Base-by-base conservation (phyloP, 257 asterid genomes). In the Solanum acaule region DNA sequence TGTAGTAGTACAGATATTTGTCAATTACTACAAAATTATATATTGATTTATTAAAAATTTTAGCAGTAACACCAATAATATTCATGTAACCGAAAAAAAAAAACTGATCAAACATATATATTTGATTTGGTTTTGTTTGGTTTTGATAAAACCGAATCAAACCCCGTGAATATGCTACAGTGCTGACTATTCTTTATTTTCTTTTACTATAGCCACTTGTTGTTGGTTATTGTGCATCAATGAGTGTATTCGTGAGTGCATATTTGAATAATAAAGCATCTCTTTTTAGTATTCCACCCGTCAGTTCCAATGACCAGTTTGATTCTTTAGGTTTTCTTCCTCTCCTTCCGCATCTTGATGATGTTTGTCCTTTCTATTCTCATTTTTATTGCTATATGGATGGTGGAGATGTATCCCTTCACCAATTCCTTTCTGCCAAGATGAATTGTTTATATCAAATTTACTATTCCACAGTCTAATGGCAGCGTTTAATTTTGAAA, bases 281-380 rank as follows among this genome's bases (percentile, higher is more conserved):
- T 63, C 44, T 84, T 88, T 37, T 31, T 87, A 86, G 49, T 76
- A 63, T 34, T 86, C 87, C 70, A 13, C 13, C 61, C 7, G 34
- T 86, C 23, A 78, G 73, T 59, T 89, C 93, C 94, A 91, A 90
- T 90, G 49, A 63, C 90, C 75, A 34, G 71, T 89, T 63, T 86
- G 87, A 93, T 92, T 89, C 92, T 77, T 61, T 75, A 56, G 38
- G 16, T 82, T 81, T 18, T 15, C 31, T 23, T 79, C 65, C 71
- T 63, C 77, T 20, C 61, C 44, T 84, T 83, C 27, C 10, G 31
- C 46, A 52, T 40, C 25, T 73, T 35, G 27, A 10, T 83, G 40
- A 83, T 46, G 65, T n/a, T 85, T 81, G 4, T 44, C 42, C 15
- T 27, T 68, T 31, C 13, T 16, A 5, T 35, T 35, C 72, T 84